Evolutionary conservation across 768 basidiomycete genomes (phyloP).

Genomic region (Leccinellum luteum): DNA sequence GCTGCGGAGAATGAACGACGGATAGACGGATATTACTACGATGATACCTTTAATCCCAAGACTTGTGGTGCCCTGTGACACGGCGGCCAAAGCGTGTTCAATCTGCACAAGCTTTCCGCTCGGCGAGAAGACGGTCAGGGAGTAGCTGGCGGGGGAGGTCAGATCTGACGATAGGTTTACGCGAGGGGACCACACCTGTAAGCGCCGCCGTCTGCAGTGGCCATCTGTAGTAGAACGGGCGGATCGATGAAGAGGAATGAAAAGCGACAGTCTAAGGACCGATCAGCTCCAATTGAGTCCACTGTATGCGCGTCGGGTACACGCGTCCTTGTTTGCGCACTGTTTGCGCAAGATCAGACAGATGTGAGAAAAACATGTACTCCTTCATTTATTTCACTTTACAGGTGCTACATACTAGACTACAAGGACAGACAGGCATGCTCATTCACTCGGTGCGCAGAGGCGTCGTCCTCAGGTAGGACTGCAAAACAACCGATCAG

Average conservation of each 20-base stretch:
- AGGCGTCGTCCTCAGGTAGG: constrained; percentile 86
- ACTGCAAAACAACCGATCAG: constrained; percentile 10
- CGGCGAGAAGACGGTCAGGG: constrained; percentile 98
- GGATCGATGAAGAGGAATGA: constrained; percentile 13
- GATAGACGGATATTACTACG: constrained; percentile 26
- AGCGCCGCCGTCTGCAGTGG: constrained; percentile 77
- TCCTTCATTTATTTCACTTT: neutral
- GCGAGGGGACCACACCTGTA: constrained; percentile 52
- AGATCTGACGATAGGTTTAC: constrained; percentile 19
- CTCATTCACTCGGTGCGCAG: constrained; percentile 27
- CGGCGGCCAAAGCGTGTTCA: constrained; percentile 97
- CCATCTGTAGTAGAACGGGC: constrained; percentile 48
- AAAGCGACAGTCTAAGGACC: constrained; percentile 20
- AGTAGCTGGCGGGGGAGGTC: constrained; percentile 64
- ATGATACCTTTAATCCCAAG: constrained; percentile 93
- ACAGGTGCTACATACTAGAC: neutral
- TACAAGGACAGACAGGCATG: neutral
- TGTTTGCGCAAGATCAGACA: constrained; percentile 24
- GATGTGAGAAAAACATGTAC: constrained; percentile 13
- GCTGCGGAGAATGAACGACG: constrained; percentile 48
- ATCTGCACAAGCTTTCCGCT: constrained; percentile 99
- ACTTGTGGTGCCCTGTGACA: constrained; percentile 92
- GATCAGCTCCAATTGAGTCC: constrained; percentile 8
- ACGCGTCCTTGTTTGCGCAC: constrained; percentile 28
- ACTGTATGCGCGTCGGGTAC: constrained; percentile 26